Evolutionary conservation across 1,139 yeast genomes (phyloP), one percentile per base, ranked within the genome.

Genomic region (Yamadazyma trypodendri): DNA sequence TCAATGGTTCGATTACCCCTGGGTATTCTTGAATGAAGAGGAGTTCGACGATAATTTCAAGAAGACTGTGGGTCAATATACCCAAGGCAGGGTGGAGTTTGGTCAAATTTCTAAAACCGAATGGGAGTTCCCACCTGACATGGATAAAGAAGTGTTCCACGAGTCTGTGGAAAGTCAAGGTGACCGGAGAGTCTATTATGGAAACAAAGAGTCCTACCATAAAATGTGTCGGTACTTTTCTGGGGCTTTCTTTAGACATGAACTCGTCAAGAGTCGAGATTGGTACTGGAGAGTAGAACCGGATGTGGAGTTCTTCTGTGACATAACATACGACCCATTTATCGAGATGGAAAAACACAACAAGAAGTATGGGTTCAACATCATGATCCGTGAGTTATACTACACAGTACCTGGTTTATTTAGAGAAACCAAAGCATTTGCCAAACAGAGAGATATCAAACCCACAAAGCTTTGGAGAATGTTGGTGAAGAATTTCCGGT

Each of bases 211-310:
- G 35, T 77, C 90, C 6, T 90, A 90, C 56, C 79, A 96, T 49
- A 72, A 74, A 44, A 77, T 77, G 83, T 77, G 83, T 52, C 65
- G 92, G 22, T 84, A 77, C 63, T 80, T 85, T 55, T 77, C 90
- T 0, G 95, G 95, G 1, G 70, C 74, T 44, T 89, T 89, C 55
- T 86, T 78, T 64, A 75, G 79, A 45, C 95, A 89, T 58, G 84
- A 83, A 3, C 58, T 84, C 44, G 80, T 90, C 34, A 68, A 57
- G 39, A 70, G 77, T 40, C 72, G 79, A 43, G 88, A 87, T 43
- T 89, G 95, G 94, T 89, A 88, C 63, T 89, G 97, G 96, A 71
- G 97, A 38, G 88, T 90, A 8, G 97, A 90, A 58, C 97, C 97
- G 2, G 83, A 84, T 46, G 92, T 90, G 31, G 83, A 86, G 46